A percentile compares a stretch with the other conserved stretches of the same genome.
phyloP scores from a whole-genome alignment of 1,139 yeast genomes.

The Nakaseomyces delphensis region DNA sequence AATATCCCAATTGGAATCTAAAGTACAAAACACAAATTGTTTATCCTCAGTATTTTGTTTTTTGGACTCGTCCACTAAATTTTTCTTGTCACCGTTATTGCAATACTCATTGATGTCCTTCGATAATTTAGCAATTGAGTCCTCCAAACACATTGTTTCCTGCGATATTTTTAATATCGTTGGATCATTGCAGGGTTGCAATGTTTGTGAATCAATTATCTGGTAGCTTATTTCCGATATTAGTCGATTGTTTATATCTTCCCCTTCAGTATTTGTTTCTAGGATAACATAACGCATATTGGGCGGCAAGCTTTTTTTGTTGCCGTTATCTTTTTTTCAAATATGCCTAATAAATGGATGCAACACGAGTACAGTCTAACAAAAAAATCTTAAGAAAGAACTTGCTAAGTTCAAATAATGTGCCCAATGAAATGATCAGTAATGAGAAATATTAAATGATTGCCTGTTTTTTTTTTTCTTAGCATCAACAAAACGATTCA shows the following conservation, averaged over 20 bases:
- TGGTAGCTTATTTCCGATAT: conserved; percentile 17
- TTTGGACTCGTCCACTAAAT: conserved; percentile 24
- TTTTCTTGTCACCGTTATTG: conserved; percentile 13
- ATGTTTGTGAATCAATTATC: conserved; percentile 19
- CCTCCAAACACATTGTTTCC: not conserved
- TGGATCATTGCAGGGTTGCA: conserved; percentile 10
- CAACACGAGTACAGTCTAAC: no score
- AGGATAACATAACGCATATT: conserved; percentile 26
- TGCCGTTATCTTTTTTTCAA: not conserved
- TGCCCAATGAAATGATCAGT: no score
- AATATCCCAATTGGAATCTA: conserved; percentile 55
- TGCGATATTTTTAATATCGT: not conserved
- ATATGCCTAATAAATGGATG: no score
- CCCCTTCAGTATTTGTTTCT: conserved; percentile 20
- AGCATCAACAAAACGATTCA: no score
- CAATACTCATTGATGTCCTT: conserved; percentile 7
- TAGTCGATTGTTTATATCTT: not conserved
- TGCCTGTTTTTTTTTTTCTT: no score
- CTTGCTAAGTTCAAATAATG: no score
- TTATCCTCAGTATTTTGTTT: conserved; percentile 33
- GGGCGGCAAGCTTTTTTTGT: not conserved
- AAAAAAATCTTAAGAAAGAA: no score
- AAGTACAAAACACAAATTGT: conserved; percentile 55
- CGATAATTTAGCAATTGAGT: conserved; percentile 9
- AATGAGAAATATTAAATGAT: no score